Evolutionary conservation across 257 asterid genomes (phyloP).

Genomic region (Ajuga chamaepitys): DNA sequence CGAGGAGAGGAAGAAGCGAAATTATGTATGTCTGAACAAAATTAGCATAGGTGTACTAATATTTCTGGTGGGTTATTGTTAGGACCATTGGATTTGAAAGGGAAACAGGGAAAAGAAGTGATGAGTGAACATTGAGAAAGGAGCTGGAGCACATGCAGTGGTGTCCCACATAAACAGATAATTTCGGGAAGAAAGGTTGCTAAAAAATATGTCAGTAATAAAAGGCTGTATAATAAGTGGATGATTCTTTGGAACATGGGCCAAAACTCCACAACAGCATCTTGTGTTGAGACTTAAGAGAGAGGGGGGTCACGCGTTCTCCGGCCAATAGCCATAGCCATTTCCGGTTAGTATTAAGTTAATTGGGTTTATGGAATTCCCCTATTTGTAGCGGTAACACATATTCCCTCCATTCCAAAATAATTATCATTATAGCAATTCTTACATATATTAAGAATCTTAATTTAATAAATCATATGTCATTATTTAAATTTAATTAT

Average conservation of each 20-base stretch:
- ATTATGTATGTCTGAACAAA: neutral
- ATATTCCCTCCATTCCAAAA: too few species aligned
- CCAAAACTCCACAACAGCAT: constrained; percentile 14
- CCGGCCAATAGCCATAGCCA: too few species aligned
- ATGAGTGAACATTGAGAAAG: constrained; percentile 16
- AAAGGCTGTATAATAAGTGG: constrained; percentile 40
- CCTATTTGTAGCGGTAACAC: too few species aligned
- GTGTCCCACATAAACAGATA: constrained; percentile 29
- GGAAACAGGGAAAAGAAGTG: neutral
- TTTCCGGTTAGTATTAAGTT: too few species aligned
- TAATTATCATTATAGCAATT: too few species aligned
- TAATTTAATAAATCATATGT: too few species aligned
- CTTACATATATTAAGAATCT: too few species aligned
- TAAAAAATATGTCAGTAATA: constrained; percentile 29
- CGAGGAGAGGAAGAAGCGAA: neutral
- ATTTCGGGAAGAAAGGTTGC: constrained; percentile 5
- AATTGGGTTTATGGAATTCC: too few species aligned
- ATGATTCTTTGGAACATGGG: constrained; percentile 48
- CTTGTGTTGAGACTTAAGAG: neutral
- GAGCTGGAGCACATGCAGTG: constrained; percentile 34
- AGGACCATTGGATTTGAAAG: constrained; percentile 17
- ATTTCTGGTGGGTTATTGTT: neutral
- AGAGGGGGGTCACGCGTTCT: neutral
- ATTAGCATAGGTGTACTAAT: neutral
- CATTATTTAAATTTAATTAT: too few species aligned